These are phyloP conservation scores for Auriscalpium orientale DNA, from an alignment of 768 basidiomycete genomes.

Conservation along the genomic window DNA sequence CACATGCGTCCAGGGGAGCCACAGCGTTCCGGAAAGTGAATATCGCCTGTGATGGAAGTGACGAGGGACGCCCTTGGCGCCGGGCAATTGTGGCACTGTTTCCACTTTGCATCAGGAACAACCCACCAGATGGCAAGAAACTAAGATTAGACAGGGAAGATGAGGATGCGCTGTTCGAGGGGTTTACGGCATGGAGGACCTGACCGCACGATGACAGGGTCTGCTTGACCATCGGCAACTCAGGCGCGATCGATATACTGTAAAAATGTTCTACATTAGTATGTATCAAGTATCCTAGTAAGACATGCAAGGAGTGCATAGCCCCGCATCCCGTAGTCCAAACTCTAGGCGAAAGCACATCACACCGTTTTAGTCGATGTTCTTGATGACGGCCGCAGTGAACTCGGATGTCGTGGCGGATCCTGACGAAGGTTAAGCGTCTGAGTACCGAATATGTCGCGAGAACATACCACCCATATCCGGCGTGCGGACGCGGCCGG, in stretches of 20 bases:
- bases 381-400: constrained; percentile 86
- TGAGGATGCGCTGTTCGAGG: too few relatives aligned
- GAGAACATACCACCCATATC: constrained; percentile 83
- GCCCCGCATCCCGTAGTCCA: background rate
- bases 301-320: background rate
- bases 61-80: too few relatives aligned
- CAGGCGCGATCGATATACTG: background rate
- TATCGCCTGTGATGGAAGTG: too few relatives aligned
- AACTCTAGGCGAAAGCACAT: background rate
- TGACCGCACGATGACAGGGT: too few relatives aligned
- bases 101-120: too few relatives aligned
- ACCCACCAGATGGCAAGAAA: too few relatives aligned
- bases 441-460: constrained; percentile 7
- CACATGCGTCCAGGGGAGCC: too few relatives aligned
- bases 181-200: too few relatives aligned
- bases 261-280: constrained; percentile 12
- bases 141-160: too few relatives aligned
- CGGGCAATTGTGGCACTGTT: too few relatives aligned
- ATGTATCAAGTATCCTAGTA: constrained; percentile 8
- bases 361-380: too few relatives aligned
- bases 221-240: background rate
- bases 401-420: constrained; percentile 91
- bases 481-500: constrained; percentile 81
- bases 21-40: too few relatives aligned
- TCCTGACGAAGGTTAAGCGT: constrained; percentile 37